These are phyloP conservation scores for Pholiota molesta DNA, from an alignment of 768 basidiomycete genomes.

Conservation along the genomic window DNA sequence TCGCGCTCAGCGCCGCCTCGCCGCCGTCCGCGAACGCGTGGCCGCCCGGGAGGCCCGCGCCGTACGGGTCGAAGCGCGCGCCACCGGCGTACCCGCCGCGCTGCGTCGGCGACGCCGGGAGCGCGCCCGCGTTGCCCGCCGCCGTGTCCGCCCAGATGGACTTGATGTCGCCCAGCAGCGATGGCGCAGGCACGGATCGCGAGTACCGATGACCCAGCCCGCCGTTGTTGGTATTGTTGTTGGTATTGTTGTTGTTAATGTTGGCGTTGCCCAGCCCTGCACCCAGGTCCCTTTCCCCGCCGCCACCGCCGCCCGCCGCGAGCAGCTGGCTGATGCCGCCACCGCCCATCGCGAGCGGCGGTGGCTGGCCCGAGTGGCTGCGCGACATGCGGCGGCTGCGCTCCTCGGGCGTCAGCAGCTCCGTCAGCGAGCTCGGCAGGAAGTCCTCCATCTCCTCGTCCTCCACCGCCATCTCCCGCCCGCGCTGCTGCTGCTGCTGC, in stretches of 20 bases:
- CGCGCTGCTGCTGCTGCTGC: too few species aligned
- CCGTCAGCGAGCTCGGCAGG: conserved; percentile 84
- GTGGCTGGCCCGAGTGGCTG: conserved; percentile 53
- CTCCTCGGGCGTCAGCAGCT: conserved; percentile 89
- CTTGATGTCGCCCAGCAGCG: conserved; percentile 73
- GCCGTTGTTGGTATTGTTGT: background rate
- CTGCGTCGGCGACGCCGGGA: conserved; percentile 38
- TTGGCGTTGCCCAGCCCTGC: too few species aligned
- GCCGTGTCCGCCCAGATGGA: conserved; percentile 78
- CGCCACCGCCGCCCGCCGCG: conserved; percentile 15
- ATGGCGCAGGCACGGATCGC: conserved; percentile 79
- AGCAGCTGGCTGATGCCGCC: conserved; percentile 18
- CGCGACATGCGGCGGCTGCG: conserved; percentile 80
- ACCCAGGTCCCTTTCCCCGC: too few species aligned
- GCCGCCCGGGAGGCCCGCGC: background rate
- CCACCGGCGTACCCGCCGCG: conserved; percentile 45
- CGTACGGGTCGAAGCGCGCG: conserved; percentile 39
- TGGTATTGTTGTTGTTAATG: background rate
- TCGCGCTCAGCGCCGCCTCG: conserved; percentile 39
- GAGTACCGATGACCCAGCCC: conserved; percentile 71
- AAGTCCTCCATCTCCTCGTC: conserved; percentile 89
- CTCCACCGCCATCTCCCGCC: conserved; percentile 54
- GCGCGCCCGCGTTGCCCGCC: conserved; percentile 32
- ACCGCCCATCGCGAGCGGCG: background rate
- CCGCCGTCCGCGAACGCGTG: conserved; percentile 21